These are phyloP conservation scores for Suillus luteus DNA, from an alignment of 768 basidiomycete genomes.

Conservation along the genomic window DNA sequence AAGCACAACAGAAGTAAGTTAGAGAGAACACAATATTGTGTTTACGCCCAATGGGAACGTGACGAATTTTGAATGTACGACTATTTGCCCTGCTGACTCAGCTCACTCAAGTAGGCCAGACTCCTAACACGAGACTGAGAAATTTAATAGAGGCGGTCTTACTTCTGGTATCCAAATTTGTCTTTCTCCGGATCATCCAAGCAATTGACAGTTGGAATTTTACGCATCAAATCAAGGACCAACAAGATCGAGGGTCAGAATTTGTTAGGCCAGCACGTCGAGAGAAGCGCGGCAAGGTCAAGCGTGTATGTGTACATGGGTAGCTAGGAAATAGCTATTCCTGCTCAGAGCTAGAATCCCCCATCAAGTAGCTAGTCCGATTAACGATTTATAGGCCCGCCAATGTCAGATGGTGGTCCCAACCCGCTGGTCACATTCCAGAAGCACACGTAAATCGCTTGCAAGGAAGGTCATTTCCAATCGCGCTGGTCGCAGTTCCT, in stretches of 20 bases:
- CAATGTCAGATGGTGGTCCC: background rate
- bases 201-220: background rate
- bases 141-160: no score
- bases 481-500: background rate
- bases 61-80: conserved; percentile 10
- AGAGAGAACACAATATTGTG: background rate
- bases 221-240: background rate
- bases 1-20: conserved; percentile 5
- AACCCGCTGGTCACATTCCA: conserved; percentile 3
- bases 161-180: background rate
- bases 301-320: conserved; percentile 1
- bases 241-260: background rate
- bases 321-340: background rate
- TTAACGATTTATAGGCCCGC: background rate
- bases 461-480: conserved; percentile 3
- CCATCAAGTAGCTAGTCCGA: background rate
- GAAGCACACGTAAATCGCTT: conserved; percentile 16
- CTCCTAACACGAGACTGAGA: no score
- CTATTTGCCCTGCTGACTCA: conserved; percentile 8
- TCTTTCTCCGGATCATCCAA: background rate
- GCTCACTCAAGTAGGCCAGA: no score
- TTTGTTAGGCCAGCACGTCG: background rate
- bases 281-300: background rate
- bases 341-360: background rate
- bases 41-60: background rate